Evolutionary conservation across 352 stramenopile genomes (phyloP).

Genomic region (Globisporangium orthogonon): DNA sequence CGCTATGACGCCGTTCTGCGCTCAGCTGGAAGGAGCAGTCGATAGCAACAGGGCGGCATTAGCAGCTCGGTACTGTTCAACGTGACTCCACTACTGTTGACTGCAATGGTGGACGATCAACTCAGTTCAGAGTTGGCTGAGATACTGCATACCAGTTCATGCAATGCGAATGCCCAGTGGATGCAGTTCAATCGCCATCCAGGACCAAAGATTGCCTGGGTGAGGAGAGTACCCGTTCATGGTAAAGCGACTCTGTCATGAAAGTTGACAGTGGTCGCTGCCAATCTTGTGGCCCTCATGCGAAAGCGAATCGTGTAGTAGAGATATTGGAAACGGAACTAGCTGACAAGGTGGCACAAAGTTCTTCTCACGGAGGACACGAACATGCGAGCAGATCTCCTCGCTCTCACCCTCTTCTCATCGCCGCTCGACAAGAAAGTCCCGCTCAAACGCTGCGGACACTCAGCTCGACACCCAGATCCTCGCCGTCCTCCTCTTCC

Average conservation of each 20-base stretch:
- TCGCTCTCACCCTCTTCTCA: background rate
- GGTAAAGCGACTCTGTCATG: no score
- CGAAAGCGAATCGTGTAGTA: no score
- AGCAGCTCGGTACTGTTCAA: background rate
- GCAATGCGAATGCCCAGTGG: no score
- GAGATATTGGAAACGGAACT: no score
- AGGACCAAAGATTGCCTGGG: no score
- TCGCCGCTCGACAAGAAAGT: background rate
- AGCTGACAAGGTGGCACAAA: background rate
- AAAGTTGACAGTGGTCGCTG: no score
- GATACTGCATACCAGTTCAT: no score
- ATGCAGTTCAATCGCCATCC: no score
- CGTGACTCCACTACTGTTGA: background rate
- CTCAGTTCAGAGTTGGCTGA: no score
- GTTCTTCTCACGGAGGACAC: background rate
- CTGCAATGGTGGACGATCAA: no score
- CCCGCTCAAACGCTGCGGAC: constrained; percentile 22
- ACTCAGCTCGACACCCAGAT: constrained; percentile 28
- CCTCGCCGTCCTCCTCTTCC: constrained; percentile 18
- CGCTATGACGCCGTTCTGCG: background rate
- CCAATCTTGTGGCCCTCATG: no score
- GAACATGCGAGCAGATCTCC: background rate
- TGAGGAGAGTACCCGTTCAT: no score
- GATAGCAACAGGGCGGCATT: background rate
- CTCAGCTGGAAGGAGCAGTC: background rate